These are phyloP conservation scores for Vachellia pachyceras DNA, from an alignment of 306 rosid species.

Conservation along the genomic window DNA sequence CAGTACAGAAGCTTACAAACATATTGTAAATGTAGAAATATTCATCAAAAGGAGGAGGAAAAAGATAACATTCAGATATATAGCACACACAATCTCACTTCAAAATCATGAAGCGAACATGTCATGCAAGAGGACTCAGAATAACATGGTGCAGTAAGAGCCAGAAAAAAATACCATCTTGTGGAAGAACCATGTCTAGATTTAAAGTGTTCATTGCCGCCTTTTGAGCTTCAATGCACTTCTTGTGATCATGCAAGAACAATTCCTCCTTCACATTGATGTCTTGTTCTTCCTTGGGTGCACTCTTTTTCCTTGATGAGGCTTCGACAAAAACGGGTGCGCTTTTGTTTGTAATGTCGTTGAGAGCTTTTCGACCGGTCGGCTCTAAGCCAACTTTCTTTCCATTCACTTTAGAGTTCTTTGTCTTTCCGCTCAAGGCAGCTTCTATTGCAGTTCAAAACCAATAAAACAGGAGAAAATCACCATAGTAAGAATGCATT, in stretches of 20 bases:
- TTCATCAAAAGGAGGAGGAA: background rate
- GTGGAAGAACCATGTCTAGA: constrained; percentile 53
- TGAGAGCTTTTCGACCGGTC: constrained; percentile 58
- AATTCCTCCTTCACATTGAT: constrained; percentile 55
- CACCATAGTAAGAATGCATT: constrained; percentile 10
- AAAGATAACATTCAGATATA: background rate
- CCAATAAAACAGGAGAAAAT: constrained; percentile 15
- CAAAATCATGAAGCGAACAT: background rate
- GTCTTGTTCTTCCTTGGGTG: constrained; percentile 55
- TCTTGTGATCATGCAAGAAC: constrained; percentile 63
- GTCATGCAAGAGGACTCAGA: constrained; percentile 4
- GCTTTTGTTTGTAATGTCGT: constrained; percentile 61
- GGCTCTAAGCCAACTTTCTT: constrained; percentile 46
- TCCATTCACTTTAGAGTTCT: constrained; percentile 39
- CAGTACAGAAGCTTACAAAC: background rate
- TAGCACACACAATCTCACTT: background rate
- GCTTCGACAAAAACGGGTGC: constrained; percentile 32
- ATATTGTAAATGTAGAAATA: background rate
- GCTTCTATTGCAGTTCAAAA: constrained; percentile 37
- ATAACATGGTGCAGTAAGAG: background rate
- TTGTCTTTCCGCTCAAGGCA: constrained; percentile 36
- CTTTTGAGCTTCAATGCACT: constrained; percentile 50
- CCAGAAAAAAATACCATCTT: constrained; percentile 38
- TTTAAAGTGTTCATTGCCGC: constrained; percentile 37
- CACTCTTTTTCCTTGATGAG: constrained; percentile 43